Evolutionary conservation across 768 basidiomycete genomes (phyloP).

Genomic region (Termitomyces bulborhizus): DNA sequence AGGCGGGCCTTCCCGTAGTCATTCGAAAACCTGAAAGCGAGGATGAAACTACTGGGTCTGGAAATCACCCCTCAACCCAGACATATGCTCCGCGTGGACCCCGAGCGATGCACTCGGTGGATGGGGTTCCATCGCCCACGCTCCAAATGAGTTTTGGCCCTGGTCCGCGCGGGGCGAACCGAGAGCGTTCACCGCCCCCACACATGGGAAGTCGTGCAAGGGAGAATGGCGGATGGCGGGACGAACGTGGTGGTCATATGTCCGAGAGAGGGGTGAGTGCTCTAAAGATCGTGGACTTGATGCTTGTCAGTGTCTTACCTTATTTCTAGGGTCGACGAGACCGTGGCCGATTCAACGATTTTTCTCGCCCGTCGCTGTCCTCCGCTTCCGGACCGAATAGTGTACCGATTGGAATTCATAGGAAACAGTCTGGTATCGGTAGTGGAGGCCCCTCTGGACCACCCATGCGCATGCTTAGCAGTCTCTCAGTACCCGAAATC

Average conservation of each 20-base stretch:
- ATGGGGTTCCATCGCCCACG: constrained; percentile 8
- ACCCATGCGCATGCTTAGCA: constrained; percentile 1
- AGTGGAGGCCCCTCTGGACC: constrained; percentile 7
- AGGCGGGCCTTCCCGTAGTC: constrained; percentile 4
- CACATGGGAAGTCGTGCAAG: constrained; percentile 8
- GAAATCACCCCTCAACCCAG: constrained; percentile 22
- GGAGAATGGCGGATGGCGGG: constrained; percentile 8
- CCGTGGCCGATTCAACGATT: constrained; percentile 19
- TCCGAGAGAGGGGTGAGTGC: constrained; percentile 8
- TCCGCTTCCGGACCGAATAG: constrained; percentile 28
- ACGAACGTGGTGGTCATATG: constrained; percentile 6
- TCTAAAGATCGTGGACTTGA: not conserved
- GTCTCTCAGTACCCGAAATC: not conserved
- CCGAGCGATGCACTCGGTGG: constrained; percentile 21
- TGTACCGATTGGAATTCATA: constrained; percentile 29
- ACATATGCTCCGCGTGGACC: constrained; percentile 9
- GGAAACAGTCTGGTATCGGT: constrained; percentile 6
- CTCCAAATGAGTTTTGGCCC: constrained; percentile 1
- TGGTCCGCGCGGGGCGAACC: not conserved
- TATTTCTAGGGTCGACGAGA: constrained; percentile 19
- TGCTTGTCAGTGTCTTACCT: not conserved
- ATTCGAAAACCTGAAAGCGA: not conserved
- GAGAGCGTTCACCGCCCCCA: constrained; percentile 17
- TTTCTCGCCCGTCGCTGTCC: constrained; percentile 14
- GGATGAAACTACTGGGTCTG: constrained; percentile 6